A percentile compares a stretch with the other conserved stretches of the same genome.
Conservation (phyloP, 106 monocot species). For the Gastrodia elata region DNA sequence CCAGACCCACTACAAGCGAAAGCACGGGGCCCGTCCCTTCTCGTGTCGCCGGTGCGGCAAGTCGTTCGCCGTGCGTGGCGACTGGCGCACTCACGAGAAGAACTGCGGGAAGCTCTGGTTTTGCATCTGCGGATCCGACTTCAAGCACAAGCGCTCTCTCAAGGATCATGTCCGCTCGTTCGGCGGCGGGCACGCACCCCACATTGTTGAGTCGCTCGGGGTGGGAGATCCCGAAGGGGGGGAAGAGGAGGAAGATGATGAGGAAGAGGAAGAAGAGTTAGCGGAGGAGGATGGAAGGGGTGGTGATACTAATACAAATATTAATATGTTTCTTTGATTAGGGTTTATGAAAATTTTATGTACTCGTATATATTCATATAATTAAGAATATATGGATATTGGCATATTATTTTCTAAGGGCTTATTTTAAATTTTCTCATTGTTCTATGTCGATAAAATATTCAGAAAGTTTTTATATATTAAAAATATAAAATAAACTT, state of each 20-base stretch:
- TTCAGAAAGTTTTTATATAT: too few species aligned
- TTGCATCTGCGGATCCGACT: slow-evolving; percentile 71
- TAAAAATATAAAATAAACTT: too few species aligned
- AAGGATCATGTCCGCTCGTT: slow-evolving; percentile 75
- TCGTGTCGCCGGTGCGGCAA: slow-evolving; percentile 54
- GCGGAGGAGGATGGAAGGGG: not conserved
- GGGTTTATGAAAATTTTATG: too few species aligned
- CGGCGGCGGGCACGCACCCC: slow-evolving; percentile 57
- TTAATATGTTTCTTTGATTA: too few species aligned
- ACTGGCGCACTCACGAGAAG: slow-evolving; percentile 81
- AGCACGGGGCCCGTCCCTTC: slow-evolving; percentile 53
- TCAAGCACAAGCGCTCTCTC: slow-evolving; percentile 68
- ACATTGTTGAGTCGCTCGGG: slow-evolving; percentile 33
- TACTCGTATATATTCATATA: too few species aligned
- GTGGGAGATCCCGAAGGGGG: slow-evolving; percentile 21
- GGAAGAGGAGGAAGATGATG: slow-evolving; percentile 22
- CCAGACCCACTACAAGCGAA: slow-evolving; percentile 70
- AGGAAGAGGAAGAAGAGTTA: slow-evolving; percentile 15
- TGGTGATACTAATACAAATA: too few species aligned
- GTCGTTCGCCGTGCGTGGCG: slow-evolving; percentile 57
- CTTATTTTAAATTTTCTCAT: too few species aligned
- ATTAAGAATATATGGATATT: too few species aligned
- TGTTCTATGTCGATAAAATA: too few species aligned
- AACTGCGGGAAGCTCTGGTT: slow-evolving; percentile 76
- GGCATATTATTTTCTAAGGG: too few species aligned